Base-by-base conservation (phyloP, 305 asterid genomes). In the Solanum hybrid region DNA sequence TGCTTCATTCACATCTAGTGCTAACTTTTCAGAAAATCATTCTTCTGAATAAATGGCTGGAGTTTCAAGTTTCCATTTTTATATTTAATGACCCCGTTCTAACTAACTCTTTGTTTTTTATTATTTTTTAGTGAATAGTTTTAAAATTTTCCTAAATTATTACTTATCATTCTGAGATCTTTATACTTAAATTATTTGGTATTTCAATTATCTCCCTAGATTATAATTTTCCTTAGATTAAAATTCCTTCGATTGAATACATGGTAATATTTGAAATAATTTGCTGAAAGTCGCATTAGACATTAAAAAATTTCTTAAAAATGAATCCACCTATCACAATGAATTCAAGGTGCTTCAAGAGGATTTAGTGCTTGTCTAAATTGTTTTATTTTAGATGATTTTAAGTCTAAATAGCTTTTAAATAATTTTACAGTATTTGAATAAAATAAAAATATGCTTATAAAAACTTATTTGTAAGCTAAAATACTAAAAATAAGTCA, bases 21-120 rank as follows among this genome's bases (percentile, higher is more conserved):
- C 67, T 36, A 40, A 83, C 92, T 90, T 88, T 83, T 85, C 89
- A 90, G 87, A 36, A n/a, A 74, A 88, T 88, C 82, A 71, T 69
- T 83, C 90, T 82, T 83, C 33, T 87, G 89, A 88, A 71, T 89
- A 89, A 39, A 88, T 88, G 92, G 82, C 46, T 80, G 89, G 86
- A 90, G 12, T 81, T 87, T 42, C 71, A 87, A 90, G 79, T 77
- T 79, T 78, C 84, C 84, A 37, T 22, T 78, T 89, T 35, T 86
- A 67, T 88, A 82, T 82, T 83, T 18, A 71, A 46, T 81, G 51
- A 31, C n/a, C 73, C 89, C 90, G 69, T 39, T 73, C 92, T 13
- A 3, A 8, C 82, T 40, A 31, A 75, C 37, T 31, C 81, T 75
- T 16, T 31, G 6, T 16, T 75, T 16, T 26, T 12, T 13, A 31